Percentiles rank a stretch among this genome's conserved stretches.
These are phyloP conservation scores for Periglandula ipomoeae DNA, from an alignment of 2,329 filamentous ascomycete genomes.

Conservation along the genomic window DNA sequence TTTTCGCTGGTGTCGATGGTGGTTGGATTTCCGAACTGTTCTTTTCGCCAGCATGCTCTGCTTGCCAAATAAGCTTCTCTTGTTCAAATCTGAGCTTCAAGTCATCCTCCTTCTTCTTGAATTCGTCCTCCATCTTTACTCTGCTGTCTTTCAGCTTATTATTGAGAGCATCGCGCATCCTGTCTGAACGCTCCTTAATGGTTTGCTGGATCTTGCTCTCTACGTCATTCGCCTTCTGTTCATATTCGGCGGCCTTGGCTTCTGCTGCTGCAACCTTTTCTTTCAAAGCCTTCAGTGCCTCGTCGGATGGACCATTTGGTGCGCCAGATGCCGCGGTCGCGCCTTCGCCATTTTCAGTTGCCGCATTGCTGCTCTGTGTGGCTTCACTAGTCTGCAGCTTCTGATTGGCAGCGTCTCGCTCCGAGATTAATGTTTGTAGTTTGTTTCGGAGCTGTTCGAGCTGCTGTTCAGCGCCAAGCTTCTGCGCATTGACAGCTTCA, in stretches of 20 bases:
- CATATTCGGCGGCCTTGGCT: constrained; percentile 53
- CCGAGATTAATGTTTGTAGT: constrained; percentile 50
- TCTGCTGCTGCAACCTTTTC: constrained; percentile 52
- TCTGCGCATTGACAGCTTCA: constrained; percentile 56
- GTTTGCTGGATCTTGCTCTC: constrained; percentile 53
- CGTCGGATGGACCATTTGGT: constrained; percentile 36
- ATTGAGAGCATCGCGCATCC: constrained; percentile 59
- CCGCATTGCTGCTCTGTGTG: constrained; percentile 7
- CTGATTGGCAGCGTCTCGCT: constrained; percentile 52
- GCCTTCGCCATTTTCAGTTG: neutral
- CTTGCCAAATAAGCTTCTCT: constrained; percentile 52
- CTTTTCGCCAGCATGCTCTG: constrained; percentile 34
- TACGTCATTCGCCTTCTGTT: constrained; percentile 53
- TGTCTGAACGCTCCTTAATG: constrained; percentile 56
- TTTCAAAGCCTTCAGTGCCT: constrained; percentile 52
- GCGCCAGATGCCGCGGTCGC: constrained; percentile 5
- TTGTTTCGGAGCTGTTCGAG: constrained; percentile 46
- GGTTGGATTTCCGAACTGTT: constrained; percentile 14
- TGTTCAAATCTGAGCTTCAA: constrained; percentile 51
- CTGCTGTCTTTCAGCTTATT: constrained; percentile 62
- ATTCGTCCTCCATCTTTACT: constrained; percentile 40
- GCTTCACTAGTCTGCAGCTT: constrained; percentile 24
- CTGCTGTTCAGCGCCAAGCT: constrained; percentile 57
- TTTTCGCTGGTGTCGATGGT: constrained; percentile 30
- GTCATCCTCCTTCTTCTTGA: constrained; percentile 44